Conservation (phyloP, 164 flowering plant species). For the Umbellularia californica region DNA sequence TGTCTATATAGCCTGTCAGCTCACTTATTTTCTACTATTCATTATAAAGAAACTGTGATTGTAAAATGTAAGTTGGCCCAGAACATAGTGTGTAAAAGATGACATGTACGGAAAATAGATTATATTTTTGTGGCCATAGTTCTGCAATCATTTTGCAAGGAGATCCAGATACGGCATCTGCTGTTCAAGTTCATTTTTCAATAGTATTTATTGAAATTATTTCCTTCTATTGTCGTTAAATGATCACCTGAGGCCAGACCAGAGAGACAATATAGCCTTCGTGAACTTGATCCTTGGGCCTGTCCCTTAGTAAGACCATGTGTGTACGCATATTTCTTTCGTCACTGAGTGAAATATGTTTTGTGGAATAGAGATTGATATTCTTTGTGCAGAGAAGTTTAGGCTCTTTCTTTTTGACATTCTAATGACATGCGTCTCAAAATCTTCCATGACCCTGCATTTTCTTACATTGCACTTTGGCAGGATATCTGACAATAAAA, state of each 20-base stretch:
- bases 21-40: not conserved
- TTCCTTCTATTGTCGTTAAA: too few relatives aligned
- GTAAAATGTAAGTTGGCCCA: not conserved
- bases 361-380: not conserved
- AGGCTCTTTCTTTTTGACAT: not conserved
- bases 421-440: not conserved
- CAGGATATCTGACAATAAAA: constrained; percentile 56
- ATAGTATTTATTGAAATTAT: not conserved
- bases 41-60: not conserved
- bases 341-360: too few relatives aligned
- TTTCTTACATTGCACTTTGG: constrained; percentile 1
- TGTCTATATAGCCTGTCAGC: not conserved
- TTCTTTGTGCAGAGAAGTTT: not conserved
- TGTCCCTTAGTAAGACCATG: too few relatives aligned
- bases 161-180: not conserved
- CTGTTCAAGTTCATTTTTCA: not conserved
- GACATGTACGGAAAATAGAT: not conserved
- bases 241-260: too few relatives aligned
- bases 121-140: not conserved
- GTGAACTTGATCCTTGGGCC: too few relatives aligned
- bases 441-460: not conserved
- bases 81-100: not conserved
- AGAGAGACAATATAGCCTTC: too few relatives aligned
- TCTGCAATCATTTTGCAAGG: not conserved
- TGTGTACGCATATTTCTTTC: too few relatives aligned